These are phyloP conservation scores for Colletotrichum sansevieriae DNA, from an alignment of 2,329 filamentous ascomycete genomes.

Conservation along the genomic window DNA sequence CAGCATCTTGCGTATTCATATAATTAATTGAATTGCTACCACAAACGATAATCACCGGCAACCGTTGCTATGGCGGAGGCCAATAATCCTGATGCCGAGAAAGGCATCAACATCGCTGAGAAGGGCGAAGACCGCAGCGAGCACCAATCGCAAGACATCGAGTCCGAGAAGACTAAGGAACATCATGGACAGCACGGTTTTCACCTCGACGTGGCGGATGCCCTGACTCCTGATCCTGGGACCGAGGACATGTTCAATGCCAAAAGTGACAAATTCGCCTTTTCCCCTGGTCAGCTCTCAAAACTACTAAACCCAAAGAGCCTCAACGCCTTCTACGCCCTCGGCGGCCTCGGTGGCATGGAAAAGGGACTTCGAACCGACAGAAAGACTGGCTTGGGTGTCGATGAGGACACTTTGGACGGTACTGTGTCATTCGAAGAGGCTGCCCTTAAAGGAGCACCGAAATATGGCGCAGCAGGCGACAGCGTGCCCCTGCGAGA, in stretches of 20 bases:
- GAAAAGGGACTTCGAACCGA: constrained; percentile 81
- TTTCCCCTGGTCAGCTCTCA: constrained; percentile 77
- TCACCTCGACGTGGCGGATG: constrained; percentile 47
- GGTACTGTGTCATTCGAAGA: constrained; percentile 78
- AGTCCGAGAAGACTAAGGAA: constrained; percentile 14
- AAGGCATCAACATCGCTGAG: constrained; percentile 18
- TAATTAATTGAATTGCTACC: background rate
- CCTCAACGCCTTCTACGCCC: constrained; percentile 78
- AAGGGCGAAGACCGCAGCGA: constrained; percentile 11
- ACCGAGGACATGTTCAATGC: constrained; percentile 78
- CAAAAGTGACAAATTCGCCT: constrained; percentile 78
- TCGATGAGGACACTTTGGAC: constrained; percentile 75
- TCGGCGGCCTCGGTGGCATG: constrained; percentile 79
- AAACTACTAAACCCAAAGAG: constrained; percentile 87
- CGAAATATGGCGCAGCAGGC: constrained; percentile 51
- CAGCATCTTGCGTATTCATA: background rate
- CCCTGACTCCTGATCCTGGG: constrained; percentile 69
- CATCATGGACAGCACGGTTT: constrained; percentile 35
- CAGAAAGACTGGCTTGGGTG: constrained; percentile 73
- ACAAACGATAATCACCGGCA: background rate
- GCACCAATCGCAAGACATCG: constrained; percentile 18
- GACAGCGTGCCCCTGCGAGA: constrained; percentile 48
- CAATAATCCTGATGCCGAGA: constrained; percentile 28
- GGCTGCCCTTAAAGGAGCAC: constrained; percentile 57
- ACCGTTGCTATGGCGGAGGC: constrained; percentile 27